Evolutionary conservation across 805 yeast genomes (phyloP).

Genomic region (Lachancea mirantina): DNA sequence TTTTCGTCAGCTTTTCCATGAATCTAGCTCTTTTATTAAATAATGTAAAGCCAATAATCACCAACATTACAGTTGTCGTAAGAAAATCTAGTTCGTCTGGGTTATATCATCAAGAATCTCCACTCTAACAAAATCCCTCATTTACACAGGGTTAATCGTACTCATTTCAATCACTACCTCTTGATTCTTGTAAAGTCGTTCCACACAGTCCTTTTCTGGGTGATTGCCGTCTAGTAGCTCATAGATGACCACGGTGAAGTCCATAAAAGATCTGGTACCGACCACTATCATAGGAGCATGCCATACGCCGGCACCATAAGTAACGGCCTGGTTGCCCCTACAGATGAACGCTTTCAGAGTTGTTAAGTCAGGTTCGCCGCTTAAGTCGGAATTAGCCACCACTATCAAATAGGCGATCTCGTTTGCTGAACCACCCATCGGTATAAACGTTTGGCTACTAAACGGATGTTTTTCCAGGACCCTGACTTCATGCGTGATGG

Average conservation of each 20-base stretch:
- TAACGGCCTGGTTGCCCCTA: conserved; percentile 79
- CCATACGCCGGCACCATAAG: conserved; percentile 77
- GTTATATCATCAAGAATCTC: too few species aligned
- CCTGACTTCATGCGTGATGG: conserved; percentile 40
- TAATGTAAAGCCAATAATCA: too few species aligned
- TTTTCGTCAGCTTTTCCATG: too few species aligned
- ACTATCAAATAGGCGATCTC: conserved; percentile 66
- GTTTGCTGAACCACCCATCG: conserved; percentile 68
- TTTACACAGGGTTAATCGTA: too few species aligned
- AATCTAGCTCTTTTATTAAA: too few species aligned
- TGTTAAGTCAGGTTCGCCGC: conserved; percentile 54
- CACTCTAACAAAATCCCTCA: too few species aligned
- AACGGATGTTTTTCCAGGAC: conserved; percentile 88
- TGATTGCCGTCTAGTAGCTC: conserved; percentile 75
- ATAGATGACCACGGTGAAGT: conserved; percentile 82
- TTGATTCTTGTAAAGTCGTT: conserved; percentile 47
- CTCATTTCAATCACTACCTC: conserved; percentile 1
- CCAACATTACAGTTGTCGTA: too few species aligned
- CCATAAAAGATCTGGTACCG: conserved; percentile 44
- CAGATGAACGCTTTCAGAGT: conserved; percentile 63
- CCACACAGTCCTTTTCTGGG: conserved; percentile 58
- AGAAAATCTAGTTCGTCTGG: too few species aligned
- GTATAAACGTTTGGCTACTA: conserved; percentile 84
- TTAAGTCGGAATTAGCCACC: conserved; percentile 55
- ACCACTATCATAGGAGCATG: conserved; percentile 95